Base-by-base conservation (phyloP, 192 early-diverging fungal genomes). In the Lunasporangiospora selenospora region DNA sequence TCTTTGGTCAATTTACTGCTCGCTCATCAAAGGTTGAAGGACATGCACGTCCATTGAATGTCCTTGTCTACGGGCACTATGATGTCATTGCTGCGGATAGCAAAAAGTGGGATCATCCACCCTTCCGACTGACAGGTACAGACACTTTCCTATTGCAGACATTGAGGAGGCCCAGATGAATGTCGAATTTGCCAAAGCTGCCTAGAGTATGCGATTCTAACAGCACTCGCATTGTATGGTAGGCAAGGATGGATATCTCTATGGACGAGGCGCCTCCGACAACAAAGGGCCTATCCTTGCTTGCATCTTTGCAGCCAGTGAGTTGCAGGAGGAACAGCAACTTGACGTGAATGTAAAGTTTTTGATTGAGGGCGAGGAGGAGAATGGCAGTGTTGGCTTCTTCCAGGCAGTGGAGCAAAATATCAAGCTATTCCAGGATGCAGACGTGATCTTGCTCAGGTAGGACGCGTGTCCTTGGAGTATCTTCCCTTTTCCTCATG, bases 241-340 rank as follows among this genome's bases (percentile, higher is more conserved):
- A 75, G 83, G 81, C 23, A 83, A 75, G 54, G 87, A 91, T 58
- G 91, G 91, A 5, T 88, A 88, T 65, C 54, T 93, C 6, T 92
- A 92, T 54, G 91, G 85, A 18, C 81, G 91, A 58, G 91, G 91
- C 49, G 90, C 85, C 6, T 87, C 85, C n/a, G 91, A 93, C 58
- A 88, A 93, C 65, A 93, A 93, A 76, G 91, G 91, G 31, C 91
- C 91, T 0, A 83, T 93, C 18, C 67, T 93, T 37, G 83, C 90
- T 5, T 81, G 79, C 21, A 84, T 90, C 21, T 91, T 89, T 80
- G 90, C 90, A 3, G 86, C 86, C 1, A 78, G 83, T 30, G 90
- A 90, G 48, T 66, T 92, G 44, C 75, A 81, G 10, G 82, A 83
- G 32, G 77, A 86, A n/a, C 77, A 83, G 2, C 40, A 62, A 1